These are phyloP conservation scores for Fraxinus anomala DNA, from an alignment of 257 asterid species.

Conservation along the genomic window DNA sequence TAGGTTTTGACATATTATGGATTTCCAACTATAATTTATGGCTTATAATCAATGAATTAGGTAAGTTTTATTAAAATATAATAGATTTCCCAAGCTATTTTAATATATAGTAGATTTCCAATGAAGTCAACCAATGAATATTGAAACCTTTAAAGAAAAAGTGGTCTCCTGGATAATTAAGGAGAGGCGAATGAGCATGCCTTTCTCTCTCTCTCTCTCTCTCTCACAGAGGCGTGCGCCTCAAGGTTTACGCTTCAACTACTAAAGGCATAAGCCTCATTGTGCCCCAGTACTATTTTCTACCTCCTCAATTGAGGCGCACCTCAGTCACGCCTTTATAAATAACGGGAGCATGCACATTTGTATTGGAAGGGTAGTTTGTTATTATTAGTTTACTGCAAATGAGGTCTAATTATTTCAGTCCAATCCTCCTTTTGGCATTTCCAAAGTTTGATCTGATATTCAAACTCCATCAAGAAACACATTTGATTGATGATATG, in stretches of 20 bases:
- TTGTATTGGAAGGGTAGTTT: background rate
- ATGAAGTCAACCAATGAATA: background rate
- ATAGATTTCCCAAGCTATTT: background rate
- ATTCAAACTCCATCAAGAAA: background rate
- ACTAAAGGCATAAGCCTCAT: background rate
- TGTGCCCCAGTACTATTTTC: background rate
- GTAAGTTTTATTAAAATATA: background rate
- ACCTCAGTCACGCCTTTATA: background rate
- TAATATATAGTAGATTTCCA: background rate
- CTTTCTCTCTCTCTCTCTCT: background rate
- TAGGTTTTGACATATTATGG: background rate
- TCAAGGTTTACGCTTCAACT: background rate
- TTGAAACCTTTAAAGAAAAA: background rate
- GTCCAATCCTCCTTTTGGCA: background rate
- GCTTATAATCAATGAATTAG: background rate
- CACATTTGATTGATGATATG: background rate
- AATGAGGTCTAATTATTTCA: background rate
- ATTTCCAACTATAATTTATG: background rate
- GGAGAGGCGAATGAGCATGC: background rate
- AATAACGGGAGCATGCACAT: background rate
- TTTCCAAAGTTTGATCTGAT: background rate
- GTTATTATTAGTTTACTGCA: background rate
- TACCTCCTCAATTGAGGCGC: background rate
- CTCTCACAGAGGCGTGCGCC: background rate
- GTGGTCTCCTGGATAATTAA: background rate